These are phyloP conservation scores for Penicillium nordicum DNA, from an alignment of 2,329 filamentous ascomycete genomes.

Conservation along the genomic window DNA sequence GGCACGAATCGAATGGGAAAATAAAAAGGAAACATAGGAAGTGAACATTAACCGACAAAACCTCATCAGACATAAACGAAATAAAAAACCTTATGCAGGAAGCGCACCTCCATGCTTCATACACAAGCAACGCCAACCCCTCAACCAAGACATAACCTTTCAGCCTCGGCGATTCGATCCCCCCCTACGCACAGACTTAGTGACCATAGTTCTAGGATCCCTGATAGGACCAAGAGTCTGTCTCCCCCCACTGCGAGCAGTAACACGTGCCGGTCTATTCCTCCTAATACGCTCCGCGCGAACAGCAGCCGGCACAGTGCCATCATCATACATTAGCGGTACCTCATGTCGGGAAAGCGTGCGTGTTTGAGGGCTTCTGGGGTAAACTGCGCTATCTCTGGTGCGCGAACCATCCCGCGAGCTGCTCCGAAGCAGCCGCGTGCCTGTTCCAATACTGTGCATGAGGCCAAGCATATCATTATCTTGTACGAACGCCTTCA, in stretches of 20 bases:
- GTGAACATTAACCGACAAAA: neutral
- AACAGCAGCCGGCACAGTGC: neutral
- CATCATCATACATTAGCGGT: neutral
- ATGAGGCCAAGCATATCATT: neutral
- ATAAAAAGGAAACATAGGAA: neutral
- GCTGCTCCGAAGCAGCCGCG: neutral
- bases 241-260: neutral
- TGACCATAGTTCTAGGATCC: neutral
- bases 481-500: neutral
- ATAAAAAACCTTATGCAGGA: neutral
- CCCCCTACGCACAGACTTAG: neutral
- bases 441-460: slow-evolving; percentile 1
- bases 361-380: neutral
- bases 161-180: neutral
- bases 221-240: neutral
- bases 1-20: neutral
- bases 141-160: neutral
- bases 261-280: neutral
- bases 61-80: accelerated
- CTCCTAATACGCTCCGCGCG: neutral
- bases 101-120: neutral
- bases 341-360: neutral
- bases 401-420: neutral
- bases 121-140: neutral
- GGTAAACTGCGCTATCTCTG: neutral